A percentile compares a stretch with the other conserved stretches of the same genome.
These are phyloP conservation scores for Tylopilus orsonianus DNA, from an alignment of 1,284 basidiomycete species.

Conservation along the genomic window DNA sequence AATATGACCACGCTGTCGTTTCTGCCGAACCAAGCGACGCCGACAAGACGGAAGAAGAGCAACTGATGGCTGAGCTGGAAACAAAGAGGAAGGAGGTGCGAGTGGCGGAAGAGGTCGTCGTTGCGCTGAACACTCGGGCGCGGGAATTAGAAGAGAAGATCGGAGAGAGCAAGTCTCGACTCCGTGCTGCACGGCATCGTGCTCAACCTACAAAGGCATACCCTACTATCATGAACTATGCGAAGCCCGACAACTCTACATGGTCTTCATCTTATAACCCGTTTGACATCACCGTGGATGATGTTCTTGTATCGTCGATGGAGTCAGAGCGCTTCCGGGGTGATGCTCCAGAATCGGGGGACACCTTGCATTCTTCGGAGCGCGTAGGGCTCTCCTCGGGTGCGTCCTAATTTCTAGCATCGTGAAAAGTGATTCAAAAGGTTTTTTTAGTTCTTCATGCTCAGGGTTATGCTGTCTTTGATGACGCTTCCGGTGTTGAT, in stretches of 20 bases:
- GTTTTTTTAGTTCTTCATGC: conserved; percentile 32
- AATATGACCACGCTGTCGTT: conserved; percentile 54
- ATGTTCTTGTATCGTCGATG: conserved; percentile 19
- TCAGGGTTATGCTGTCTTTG: conserved; percentile 43
- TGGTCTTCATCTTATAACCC: conserved; percentile 34
- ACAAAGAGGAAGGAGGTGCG: conserved; percentile 65
- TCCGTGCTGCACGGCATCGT: conserved; percentile 50
- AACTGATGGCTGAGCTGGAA: conserved; percentile 55
- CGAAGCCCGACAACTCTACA: conserved; percentile 17
- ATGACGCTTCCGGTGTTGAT: conserved; percentile 37
- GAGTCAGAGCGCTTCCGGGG: conserved; percentile 13
- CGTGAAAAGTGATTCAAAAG: conserved; percentile 13
- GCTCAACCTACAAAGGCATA: conserved; percentile 45
- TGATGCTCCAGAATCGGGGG: conserved; percentile 11
- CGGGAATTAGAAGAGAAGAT: conserved; percentile 61
- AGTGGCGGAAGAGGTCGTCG: conserved; percentile 67
- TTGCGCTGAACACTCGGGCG: conserved; percentile 52
- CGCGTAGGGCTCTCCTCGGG: conserved; percentile 41
- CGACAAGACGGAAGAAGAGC: conserved; percentile 45
- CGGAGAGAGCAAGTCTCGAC: conserved; percentile 50
- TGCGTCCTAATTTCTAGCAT: conserved; percentile 35
- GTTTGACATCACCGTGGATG: conserved; percentile 28
- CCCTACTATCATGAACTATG: conserved; percentile 17
- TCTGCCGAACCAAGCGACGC: conserved; percentile 43
- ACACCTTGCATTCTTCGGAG: conserved; percentile 31